Base-by-base conservation (phyloP, 1,284 basidiomycete species). In the Leccinum pachyderme region DNA sequence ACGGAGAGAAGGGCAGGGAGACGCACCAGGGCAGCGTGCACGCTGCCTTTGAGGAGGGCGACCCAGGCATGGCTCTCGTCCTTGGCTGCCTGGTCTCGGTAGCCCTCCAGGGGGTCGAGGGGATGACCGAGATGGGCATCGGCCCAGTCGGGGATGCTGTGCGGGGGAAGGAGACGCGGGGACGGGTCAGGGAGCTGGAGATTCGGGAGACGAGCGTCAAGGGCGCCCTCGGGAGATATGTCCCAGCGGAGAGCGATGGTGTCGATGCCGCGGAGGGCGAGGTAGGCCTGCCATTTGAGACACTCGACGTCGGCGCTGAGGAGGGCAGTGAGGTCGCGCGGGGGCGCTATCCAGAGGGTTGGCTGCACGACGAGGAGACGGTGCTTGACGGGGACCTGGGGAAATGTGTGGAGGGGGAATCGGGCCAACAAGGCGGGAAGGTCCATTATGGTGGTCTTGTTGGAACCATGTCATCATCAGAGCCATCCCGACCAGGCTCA, bases 211-310 rank as follows among this genome's bases (percentile, higher is more conserved):
- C 82, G 76, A 4, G 76, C 79, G 56, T 82, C 86, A 43, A 89
- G 72, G 7, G 81, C 84, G 29, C 89, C 89, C 54, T 87, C 83
- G 18, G 80, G 73, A 13, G 79, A 68, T 32, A 91, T 75, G 66
- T 91, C 85, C 72, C 81, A 87, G 49, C 86, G 80, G 12, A 90
- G 71, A 27, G 70, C 71, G 48, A 89, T 71, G 61, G 71, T 63
- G 18, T 61, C 69, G 52, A 87, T 66, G 4, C 81, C 82, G 51
- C 86, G 81, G 15, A 92, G 78, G 2, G 89, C 87, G 55, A 92
- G 77, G 68, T 88, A 90, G 0, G 89, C 86, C 69, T 91, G 89
- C 89, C 89, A 91, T 72, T 89, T 91, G 63, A 92, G 78, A 69
- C 89, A 91, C 63, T 91, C 88, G 59, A 90, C 84, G 71, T 92